Evolutionary conservation across 352 stramenopile species (phyloP).

Genomic region (Pythium phragmiticola): DNA sequence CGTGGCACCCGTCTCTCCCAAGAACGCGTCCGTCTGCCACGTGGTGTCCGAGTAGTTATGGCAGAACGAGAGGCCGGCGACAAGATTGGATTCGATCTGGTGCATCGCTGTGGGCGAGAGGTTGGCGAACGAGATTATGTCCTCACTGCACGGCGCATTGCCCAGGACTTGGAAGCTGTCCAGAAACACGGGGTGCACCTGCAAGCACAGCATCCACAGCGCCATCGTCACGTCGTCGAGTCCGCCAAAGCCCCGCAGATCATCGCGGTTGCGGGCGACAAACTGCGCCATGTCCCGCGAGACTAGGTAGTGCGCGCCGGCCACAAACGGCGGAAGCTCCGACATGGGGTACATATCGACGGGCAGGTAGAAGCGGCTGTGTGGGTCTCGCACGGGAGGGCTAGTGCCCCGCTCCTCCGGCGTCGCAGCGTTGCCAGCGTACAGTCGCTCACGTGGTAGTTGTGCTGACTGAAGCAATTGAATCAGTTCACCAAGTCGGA

Average conservation of each 20-base stretch:
- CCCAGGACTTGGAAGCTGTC: constrained; percentile 43
- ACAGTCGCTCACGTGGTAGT: constrained; percentile 22
- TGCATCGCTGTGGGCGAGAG: constrained; percentile 34
- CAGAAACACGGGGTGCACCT: constrained; percentile 44
- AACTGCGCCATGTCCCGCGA: constrained; percentile 36
- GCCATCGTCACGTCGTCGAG: constrained; percentile 60
- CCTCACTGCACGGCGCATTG: constrained; percentile 25
- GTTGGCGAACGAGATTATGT: constrained; percentile 40
- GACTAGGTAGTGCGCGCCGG: constrained; percentile 38
- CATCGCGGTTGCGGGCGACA: constrained; percentile 26
- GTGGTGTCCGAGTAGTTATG: not conserved
- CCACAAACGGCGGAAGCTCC: constrained; percentile 36
- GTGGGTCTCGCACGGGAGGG: constrained; percentile 15
- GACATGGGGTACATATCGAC: constrained; percentile 29
- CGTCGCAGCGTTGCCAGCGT: constrained; percentile 37
- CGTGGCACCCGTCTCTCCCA: not conserved
- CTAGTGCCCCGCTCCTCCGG: constrained; percentile 7
- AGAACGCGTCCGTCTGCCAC: not conserved
- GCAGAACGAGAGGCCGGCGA: not conserved
- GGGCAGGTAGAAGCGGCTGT: constrained; percentile 21
- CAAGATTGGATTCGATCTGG: not conserved
- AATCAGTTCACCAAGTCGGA: constrained; percentile 16
- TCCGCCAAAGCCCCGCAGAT: not conserved
- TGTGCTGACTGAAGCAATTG: not conserved
- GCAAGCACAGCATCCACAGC: constrained; percentile 48